Conservation (phyloP, 2,329 filamentous ascomycete genomes). For the Beauveria sp. region DNA sequence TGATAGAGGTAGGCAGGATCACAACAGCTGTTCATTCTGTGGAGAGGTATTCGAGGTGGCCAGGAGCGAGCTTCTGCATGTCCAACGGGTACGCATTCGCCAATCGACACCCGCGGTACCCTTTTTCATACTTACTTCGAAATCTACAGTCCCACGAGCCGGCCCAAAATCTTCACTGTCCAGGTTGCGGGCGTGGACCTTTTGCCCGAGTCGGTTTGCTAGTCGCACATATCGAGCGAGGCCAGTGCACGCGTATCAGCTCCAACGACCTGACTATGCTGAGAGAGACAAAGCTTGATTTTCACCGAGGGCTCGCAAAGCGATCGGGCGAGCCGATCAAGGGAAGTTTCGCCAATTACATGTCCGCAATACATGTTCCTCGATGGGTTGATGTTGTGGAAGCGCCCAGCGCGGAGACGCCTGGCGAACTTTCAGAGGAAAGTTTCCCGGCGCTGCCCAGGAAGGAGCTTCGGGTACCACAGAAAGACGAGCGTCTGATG, state of each 20-base stretch:
- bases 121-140: not conserved
- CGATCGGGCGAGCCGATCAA: slow-evolving; percentile 22
- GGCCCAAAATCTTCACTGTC: slow-evolving; percentile 36
- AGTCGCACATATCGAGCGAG: slow-evolving; percentile 38
- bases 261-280: slow-evolving; percentile 23
- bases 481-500: not conserved
- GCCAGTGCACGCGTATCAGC: slow-evolving; percentile 31
- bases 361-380: slow-evolving; percentile 13
- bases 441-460: not conserved
- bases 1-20: slow-evolving; percentile 16
- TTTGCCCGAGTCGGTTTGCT: slow-evolving; percentile 32
- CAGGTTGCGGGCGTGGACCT: slow-evolving; percentile 32
- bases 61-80: slow-evolving; percentile 25
- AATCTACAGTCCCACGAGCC: slow-evolving; percentile 28
- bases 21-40: slow-evolving; percentile 33
- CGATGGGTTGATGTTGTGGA: not conserved
- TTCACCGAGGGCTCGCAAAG: slow-evolving; percentile 23
- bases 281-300: slow-evolving; percentile 30
- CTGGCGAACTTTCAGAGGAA: not conserved
- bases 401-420: not conserved
- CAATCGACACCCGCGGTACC: not conserved
- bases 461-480: not conserved
- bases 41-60: slow-evolving; percentile 28
- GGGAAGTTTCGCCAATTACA: slow-evolving; percentile 20
- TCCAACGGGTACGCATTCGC: slow-evolving; percentile 25